Evolutionary conservation across 2,329 filamentous ascomycete genomes (phyloP), one percentile per base, ranked within the genome.

Genomic region (Beauveria australis): DNA sequence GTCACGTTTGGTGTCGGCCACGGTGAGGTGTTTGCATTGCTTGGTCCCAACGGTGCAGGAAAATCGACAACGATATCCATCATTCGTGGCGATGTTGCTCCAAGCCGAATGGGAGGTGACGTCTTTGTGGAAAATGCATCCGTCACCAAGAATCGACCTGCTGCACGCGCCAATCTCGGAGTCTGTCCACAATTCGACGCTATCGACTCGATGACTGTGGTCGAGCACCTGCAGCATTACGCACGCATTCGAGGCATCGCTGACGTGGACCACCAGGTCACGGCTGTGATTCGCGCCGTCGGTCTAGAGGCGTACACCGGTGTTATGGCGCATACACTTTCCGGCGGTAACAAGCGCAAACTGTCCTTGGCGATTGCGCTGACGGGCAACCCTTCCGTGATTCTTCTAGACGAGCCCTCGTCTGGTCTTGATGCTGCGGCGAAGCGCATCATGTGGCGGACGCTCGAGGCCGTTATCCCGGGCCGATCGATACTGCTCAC

Each of bases 271-370:
- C 48, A 83, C 63, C 89, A 91, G 65, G 86, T 91, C 8, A 72
- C 78, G 1, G 81, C 83, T 54, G 82, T 90, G 22, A 79, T 91
- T 61, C 73, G 78, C 19, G 85, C 86, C 1, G 87, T 91, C 4
- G 88, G 88, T 0, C 75, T 92, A 0, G 73, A 78, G 1, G 76
- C 78, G 0, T 90, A 88, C 73, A 76, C 80, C 3, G 74, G 80
- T 26, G 81, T 86, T 40, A 84, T 88, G 74, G 89, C 87, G 0
- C 78, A 79, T 30, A 85, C 85, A 60, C 79, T 92, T 0, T 90
- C 87, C 0, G 89, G 89, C 1, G 89, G 89, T 16, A 92, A 92
- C 72, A 89, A 89, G 74, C 79, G 89, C 18, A 92, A 92, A 70
- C 74, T 92, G 1, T 86, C 82, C 3, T 78, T 92, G 0, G 89